These are phyloP conservation scores for Aaosphaeria arxii DNA, from an alignment of 2,329 filamentous ascomycete species.

Conservation along the genomic window DNA sequence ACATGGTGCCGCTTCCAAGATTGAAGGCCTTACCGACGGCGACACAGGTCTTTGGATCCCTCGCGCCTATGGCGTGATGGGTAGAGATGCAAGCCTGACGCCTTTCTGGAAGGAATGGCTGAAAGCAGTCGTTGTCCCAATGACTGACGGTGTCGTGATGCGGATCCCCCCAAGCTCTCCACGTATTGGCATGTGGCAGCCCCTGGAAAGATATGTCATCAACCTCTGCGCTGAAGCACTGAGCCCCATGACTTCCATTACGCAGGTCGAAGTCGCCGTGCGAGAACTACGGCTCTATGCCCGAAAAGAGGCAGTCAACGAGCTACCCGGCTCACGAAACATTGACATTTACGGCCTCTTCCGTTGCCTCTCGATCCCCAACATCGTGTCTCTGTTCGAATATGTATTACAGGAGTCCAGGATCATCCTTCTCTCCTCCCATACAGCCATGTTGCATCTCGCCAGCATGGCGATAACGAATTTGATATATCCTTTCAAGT, in stretches of 20 bases:
- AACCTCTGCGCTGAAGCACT: conserved; percentile 95
- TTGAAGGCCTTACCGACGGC: conserved; percentile 91
- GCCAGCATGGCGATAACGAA: conserved; percentile 84
- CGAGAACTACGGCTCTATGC: conserved; percentile 89
- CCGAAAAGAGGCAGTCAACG: conserved; percentile 87
- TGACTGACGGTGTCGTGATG: conserved; percentile 82
- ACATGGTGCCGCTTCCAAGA: conserved; percentile 93
- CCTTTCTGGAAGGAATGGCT: conserved; percentile 99
- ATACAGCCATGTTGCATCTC: conserved; percentile 93
- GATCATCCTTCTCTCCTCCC: conserved; percentile 93
- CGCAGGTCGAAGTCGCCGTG: conserved; percentile 88
- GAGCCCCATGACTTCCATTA: conserved; percentile 88
- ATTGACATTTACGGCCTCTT: conserved; percentile 93
- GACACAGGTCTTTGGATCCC: conserved; percentile 97
- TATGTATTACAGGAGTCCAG: conserved; percentile 89
- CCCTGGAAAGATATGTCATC: conserved; percentile 92
- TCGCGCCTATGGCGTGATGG: conserved; percentile 87
- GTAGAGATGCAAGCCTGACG: conserved; percentile 77
- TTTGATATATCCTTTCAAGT: conserved; percentile 85
- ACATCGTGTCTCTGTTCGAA: conserved; percentile 89
- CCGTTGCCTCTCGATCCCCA: conserved; percentile 82
- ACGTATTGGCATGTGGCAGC: conserved; percentile 90
- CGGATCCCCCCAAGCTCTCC: conserved; percentile 86
- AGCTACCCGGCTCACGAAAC: conserved; percentile 86
- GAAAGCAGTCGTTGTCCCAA: conserved; percentile 87